Conservation (phyloP, 176 grass and related monocot species). For the Puya raimondii region DNA sequence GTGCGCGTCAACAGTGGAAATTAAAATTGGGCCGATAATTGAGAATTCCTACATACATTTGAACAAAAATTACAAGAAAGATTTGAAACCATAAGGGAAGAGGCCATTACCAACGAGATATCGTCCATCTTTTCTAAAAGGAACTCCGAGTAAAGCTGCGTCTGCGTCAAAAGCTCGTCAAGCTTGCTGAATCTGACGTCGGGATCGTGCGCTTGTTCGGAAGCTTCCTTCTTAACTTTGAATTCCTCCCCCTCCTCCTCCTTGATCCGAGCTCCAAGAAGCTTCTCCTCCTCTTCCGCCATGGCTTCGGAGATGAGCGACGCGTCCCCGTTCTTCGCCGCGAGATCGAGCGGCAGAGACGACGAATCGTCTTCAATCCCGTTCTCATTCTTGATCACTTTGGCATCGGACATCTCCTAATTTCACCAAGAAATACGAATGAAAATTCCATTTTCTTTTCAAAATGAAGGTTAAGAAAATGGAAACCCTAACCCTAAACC, state of each 20-base stretch:
- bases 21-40: too few species aligned
- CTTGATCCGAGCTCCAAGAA: constrained; percentile 35
- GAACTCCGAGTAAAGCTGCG: constrained; percentile 80
- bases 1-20: too few species aligned
- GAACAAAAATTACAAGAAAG: constrained; percentile 1
- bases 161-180: constrained; percentile 78
- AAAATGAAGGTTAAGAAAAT: not conserved
- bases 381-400: not conserved
- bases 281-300: constrained; percentile 60
- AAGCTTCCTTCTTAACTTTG: constrained; percentile 34
- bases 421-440: constrained; percentile 2
- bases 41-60: not conserved
- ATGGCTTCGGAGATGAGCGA: constrained; percentile 62
- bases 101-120: constrained; percentile 49
- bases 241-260: constrained; percentile 34
- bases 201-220: constrained; percentile 27
- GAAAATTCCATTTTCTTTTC: not conserved
- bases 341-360: constrained; percentile 41
- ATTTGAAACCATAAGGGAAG: not conserved
- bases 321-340: constrained; percentile 64
- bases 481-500: constrained; percentile 30
- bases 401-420: constrained; percentile 35
- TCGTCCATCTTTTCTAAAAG: constrained; percentile 94
- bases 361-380: constrained; percentile 16
- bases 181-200: constrained; percentile 63